Percentiles rank a stretch among this genome's conserved stretches.
phyloP scores from a whole-genome alignment of 257 asterid genomes.

The Solanum microdontum region DNA sequence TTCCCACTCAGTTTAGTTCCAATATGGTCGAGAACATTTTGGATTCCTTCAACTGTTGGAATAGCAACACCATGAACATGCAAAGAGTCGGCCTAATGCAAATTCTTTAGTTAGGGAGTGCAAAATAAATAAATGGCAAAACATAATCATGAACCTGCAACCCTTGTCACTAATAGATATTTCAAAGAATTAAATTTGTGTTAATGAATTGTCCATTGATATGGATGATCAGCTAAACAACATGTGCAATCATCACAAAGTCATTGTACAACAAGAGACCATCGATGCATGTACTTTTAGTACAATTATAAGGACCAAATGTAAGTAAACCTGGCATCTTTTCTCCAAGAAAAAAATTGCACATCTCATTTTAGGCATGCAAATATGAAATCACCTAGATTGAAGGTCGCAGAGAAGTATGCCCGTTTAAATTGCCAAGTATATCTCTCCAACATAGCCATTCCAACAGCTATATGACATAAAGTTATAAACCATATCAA shows the following conservation, averaged over 20 bases:
- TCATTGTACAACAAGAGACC: background rate
- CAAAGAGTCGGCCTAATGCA: slow-evolving; percentile 51
- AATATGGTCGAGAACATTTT: slow-evolving; percentile 80
- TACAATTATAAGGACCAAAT: background rate
- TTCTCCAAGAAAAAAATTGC: background rate
- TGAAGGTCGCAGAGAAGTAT: background rate
- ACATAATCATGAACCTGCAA: background rate
- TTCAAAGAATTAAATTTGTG: background rate
- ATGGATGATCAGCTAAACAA: background rate
- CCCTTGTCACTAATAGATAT: background rate
- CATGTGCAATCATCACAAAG: background rate
- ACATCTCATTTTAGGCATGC: background rate
- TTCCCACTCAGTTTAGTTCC: slow-evolving; percentile 56
- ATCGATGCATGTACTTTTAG: background rate
- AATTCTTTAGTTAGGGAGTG: background rate
- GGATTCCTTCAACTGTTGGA: slow-evolving; percentile 87
- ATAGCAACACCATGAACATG: slow-evolving; percentile 98
- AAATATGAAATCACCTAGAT: background rate
- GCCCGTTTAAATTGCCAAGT: background rate
- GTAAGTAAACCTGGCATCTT: background rate
- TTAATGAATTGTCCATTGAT: background rate
- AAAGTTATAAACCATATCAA: background rate
- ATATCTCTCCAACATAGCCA: background rate
- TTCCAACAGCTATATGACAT: background rate
- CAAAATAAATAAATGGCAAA: background rate